Conservation (phyloP, 371 early-diverging fungal species). For the Sporodiniella umbellata region DNA sequence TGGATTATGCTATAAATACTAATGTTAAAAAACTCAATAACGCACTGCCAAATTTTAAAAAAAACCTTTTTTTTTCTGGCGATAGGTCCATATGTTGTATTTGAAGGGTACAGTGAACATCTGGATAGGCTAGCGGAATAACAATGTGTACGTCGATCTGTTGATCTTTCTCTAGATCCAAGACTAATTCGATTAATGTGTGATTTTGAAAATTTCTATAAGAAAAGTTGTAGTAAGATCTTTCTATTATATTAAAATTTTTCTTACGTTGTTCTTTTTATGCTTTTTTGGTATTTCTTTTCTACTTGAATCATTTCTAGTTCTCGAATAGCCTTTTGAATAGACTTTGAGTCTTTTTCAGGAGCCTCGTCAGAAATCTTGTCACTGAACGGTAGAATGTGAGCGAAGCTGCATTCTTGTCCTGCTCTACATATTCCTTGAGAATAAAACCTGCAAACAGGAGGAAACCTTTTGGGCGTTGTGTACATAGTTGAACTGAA, state of each 20-base stretch:
- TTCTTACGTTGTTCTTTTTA: constrained; percentile 24
- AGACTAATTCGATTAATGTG: constrained; percentile 20
- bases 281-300: constrained; percentile 25
- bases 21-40: neutral
- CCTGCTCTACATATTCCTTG: constrained; percentile 52
- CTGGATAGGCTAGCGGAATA: constrained; percentile 36
- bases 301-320: constrained; percentile 40
- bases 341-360: constrained; percentile 12
- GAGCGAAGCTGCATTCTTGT: constrained; percentile 41
- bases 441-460: constrained; percentile 42
- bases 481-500: constrained; percentile 14
- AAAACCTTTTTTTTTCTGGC: constrained; percentile 23
- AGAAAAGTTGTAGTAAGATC: neutral
- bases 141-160: constrained; percentile 26
- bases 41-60: neutral
- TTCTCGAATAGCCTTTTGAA: constrained; percentile 37
- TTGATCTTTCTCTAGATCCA: constrained; percentile 20
- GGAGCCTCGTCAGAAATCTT: constrained; percentile 11
- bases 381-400: constrained; percentile 38
- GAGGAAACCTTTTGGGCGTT: constrained; percentile 40
- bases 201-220: constrained; percentile 8
- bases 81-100: constrained; percentile 26
- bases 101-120: constrained; percentile 32
- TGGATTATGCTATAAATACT: constrained; percentile 25
- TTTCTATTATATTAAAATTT: neutral